A percentile compares a stretch with the other conserved stretches of the same genome.
phyloP scores from a whole-genome alignment of 2,329 filamentous ascomycete genomes.

The Exophiala mesophila region DNA sequence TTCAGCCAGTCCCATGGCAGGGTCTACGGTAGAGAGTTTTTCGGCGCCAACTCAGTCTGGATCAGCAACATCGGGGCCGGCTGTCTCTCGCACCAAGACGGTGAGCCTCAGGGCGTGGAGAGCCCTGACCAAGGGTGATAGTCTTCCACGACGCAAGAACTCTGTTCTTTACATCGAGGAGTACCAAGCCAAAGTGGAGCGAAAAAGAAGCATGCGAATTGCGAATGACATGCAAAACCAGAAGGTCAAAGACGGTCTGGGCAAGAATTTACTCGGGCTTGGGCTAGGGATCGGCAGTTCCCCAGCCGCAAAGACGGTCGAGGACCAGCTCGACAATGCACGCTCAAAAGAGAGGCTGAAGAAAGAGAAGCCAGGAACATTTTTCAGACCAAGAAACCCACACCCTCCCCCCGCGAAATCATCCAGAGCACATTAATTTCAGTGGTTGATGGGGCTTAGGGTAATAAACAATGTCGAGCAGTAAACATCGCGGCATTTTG shows the following conservation, averaged over 20 bases:
- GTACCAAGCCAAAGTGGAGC: conserved; percentile 22
- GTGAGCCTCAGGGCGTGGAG: conserved; percentile 17
- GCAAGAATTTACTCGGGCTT: conserved; percentile 16
- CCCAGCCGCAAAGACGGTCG: conserved; percentile 10
- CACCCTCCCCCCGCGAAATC: background rate
- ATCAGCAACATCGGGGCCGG: background rate
- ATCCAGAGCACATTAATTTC: too few species aligned
- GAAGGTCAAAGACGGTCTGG: conserved; percentile 16
- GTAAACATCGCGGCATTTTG: too few species aligned
- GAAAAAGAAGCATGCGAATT: conserved; percentile 18
- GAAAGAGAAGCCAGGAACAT: conserved; percentile 27
- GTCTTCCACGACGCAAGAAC: conserved; percentile 14
- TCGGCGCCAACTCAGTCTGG: too few species aligned
- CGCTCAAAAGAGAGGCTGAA: conserved; percentile 17
- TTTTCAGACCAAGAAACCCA: background rate
- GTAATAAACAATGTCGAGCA: too few species aligned
- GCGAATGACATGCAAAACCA: background rate
- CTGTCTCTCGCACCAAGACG: conserved; percentile 5
- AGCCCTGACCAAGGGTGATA: conserved; percentile 14
- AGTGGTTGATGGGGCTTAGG: too few species aligned
- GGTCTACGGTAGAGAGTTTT: conserved; percentile 11
- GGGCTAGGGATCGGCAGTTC: conserved; percentile 14
- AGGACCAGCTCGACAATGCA: conserved; percentile 13
- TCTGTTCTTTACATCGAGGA: conserved; percentile 21
- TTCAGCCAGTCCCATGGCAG: conserved; percentile 13